Conservation (phyloP, 2,329 filamentous ascomycete genomes). For the Talaromyces atroroseus region DNA sequence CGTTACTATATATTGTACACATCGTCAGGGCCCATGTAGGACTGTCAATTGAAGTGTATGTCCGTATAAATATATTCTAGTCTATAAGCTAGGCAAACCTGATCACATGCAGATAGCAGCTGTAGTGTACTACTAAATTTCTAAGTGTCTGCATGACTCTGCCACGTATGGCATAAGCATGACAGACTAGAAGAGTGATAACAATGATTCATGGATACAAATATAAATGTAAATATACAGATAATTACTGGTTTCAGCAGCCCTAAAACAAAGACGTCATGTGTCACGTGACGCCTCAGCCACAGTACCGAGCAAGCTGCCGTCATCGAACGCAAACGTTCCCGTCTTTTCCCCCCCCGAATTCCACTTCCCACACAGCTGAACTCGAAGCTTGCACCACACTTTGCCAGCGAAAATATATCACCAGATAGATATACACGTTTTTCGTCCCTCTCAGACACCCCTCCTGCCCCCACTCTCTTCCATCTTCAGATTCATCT, state of each 20-base stretch:
- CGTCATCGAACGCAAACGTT: background rate
- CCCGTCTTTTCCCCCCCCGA: background rate
- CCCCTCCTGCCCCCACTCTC: background rate
- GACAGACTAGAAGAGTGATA: background rate
- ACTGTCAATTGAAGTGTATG: constrained; percentile 9
- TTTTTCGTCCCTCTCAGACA: background rate
- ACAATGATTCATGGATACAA: background rate
- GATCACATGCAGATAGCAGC: constrained; percentile 3
- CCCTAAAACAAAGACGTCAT: constrained; percentile 2
- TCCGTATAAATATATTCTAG: background rate
- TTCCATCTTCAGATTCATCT: background rate
- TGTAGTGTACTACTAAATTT: background rate
- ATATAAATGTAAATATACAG: background rate
- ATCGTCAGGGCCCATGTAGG: constrained; percentile 13
- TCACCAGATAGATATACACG: background rate
- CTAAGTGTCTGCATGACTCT: background rate
- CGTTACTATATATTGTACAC: constrained; percentile 12
- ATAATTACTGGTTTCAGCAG: no score
- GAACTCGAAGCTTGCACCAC: background rate
- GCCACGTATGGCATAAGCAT: background rate
- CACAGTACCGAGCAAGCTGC: background rate
- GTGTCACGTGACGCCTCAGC: constrained; percentile 8
- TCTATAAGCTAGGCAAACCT: background rate
- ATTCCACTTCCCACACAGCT: background rate
- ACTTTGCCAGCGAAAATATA: background rate